Evolutionary conservation across 352 stramenopile species (phyloP).

Genomic region (Lagenidium sp.): DNA sequence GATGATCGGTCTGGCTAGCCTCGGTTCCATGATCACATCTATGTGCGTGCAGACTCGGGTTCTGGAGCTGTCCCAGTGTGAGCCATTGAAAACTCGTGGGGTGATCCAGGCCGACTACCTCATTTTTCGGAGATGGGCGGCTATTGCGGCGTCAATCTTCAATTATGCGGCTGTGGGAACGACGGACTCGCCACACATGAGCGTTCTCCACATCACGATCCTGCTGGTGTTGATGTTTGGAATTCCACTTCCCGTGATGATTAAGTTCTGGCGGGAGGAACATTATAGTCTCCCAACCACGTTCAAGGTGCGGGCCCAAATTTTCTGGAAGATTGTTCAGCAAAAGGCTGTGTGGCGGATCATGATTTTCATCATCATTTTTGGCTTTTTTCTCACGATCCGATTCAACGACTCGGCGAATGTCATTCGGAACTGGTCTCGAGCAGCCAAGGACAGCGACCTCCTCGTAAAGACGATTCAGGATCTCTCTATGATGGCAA

Average conservation of each 20-base stretch:
- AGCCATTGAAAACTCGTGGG: conserved; percentile 23
- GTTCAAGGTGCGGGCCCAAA: background rate
- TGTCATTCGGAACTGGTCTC: background rate
- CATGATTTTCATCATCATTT: conserved; percentile 10
- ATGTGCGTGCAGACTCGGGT: conserved; percentile 21
- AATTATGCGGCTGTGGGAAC: background rate
- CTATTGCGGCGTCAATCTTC: background rate
- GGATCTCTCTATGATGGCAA: background rate
- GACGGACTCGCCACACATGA: background rate
- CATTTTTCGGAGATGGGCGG: conserved; percentile 14
- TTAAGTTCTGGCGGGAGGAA: conserved; percentile 5
- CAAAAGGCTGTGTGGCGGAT: conserved; percentile 17
- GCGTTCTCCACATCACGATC: background rate
- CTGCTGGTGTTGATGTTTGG: background rate
- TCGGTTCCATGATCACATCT: conserved; percentile 20
- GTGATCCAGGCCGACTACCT: conserved; percentile 30
- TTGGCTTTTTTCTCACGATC: conserved; percentile 7
- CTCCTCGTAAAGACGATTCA: background rate
- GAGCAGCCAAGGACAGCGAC: background rate
- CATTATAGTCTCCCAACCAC: background rate
- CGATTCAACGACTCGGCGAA: conserved; percentile 8
- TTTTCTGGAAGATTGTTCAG: conserved; percentile 13
- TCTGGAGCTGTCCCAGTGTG: conserved; percentile 32
- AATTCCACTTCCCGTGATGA: background rate
- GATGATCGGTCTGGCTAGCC: background rate